Percentiles rank a stretch among this genome's conserved stretches.
These are phyloP conservation scores for Phlebiopsis flavidoalba DNA, from an alignment of 768 basidiomycete genomes.

Conservation along the genomic window DNA sequence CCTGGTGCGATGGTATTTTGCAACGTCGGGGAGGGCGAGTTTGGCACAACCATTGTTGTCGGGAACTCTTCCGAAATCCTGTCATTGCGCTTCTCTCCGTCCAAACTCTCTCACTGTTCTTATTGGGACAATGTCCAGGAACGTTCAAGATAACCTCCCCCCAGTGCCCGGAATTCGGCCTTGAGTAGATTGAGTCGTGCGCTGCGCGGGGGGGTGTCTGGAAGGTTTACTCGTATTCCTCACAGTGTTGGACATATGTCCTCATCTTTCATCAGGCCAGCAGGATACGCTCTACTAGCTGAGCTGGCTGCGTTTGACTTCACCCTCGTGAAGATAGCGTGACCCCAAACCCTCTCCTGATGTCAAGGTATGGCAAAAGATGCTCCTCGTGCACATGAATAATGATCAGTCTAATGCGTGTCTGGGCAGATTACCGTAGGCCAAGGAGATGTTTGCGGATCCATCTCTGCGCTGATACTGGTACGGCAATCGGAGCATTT, in stretches of 20 bases:
- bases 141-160: conserved; percentile 23
- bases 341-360: conserved; percentile 21
- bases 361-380: conserved; percentile 32
- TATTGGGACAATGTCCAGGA: conserved; percentile 49
- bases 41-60: conserved; percentile 61
- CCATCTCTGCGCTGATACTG: conserved; percentile 77
- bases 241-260: background rate
- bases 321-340: conserved; percentile 28
- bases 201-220: conserved; percentile 55
- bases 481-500: conserved; percentile 54
- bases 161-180: background rate
- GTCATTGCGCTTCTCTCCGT: conserved; percentile 46
- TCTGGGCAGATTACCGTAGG: background rate
- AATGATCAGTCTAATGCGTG: background rate
- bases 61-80: conserved; percentile 58
- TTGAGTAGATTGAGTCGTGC: conserved; percentile 11
- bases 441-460: conserved; percentile 46
- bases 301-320: conserved; percentile 52
- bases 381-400: background rate
- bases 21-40: conserved; percentile 60
- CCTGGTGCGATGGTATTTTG: conserved; percentile 58
- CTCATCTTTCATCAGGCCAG: conserved; percentile 33
- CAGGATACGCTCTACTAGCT: conserved; percentile 66
- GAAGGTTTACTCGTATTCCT: conserved; percentile 50
- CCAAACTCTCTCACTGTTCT: conserved; percentile 44